Conservation (phyloP, 495 filamentous ascomycete genomes). For the Penicillium dipodomyicola region DNA sequence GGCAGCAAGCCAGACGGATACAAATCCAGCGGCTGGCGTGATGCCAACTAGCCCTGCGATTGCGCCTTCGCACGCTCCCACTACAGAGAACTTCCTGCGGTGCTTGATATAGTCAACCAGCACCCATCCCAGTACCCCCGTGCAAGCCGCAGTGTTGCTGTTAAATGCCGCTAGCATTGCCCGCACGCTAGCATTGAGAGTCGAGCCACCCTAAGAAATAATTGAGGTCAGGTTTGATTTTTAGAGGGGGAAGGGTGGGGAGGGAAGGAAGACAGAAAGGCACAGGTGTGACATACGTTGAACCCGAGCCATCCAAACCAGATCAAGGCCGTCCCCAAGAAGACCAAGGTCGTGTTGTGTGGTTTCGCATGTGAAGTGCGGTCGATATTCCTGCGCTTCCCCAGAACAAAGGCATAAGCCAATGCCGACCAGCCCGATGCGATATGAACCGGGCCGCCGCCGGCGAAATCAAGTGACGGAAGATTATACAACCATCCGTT, state of each 20-base stretch:
- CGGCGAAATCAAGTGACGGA: slow-evolving; percentile 55
- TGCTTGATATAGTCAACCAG: slow-evolving; percentile 56
- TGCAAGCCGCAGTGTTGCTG: slow-evolving; percentile 59
- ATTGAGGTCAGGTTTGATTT: background rate
- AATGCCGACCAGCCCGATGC: slow-evolving; percentile 53
- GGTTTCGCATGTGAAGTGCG: slow-evolving; percentile 46
- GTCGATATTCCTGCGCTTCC: slow-evolving; percentile 49
- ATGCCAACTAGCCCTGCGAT: slow-evolving; percentile 65
- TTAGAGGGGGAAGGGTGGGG: too few relatives aligned
- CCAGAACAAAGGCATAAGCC: slow-evolving; percentile 56
- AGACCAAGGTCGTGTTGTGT: slow-evolving; percentile 56
- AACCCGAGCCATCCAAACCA: slow-evolving; percentile 65
- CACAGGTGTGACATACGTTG: slow-evolving; percentile 38
- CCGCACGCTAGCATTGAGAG: slow-evolving; percentile 55
- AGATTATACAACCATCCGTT: slow-evolving; percentile 58
- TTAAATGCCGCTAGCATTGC: slow-evolving; percentile 59
- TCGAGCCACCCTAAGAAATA: slow-evolving; percentile 48
- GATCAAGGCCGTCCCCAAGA: slow-evolving; percentile 56
- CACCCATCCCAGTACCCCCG: slow-evolving; percentile 58
- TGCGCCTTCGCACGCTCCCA: slow-evolving; percentile 59
- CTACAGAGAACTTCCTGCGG: slow-evolving; percentile 55
- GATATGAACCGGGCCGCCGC: slow-evolving; percentile 57
- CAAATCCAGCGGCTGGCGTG: slow-evolving; percentile 62
- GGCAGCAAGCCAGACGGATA: slow-evolving; percentile 55
- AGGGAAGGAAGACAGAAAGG: background rate